phyloP scores from a whole-genome alignment of 2,329 filamentous ascomycete species.

The Xylariaceae sp. region DNA sequence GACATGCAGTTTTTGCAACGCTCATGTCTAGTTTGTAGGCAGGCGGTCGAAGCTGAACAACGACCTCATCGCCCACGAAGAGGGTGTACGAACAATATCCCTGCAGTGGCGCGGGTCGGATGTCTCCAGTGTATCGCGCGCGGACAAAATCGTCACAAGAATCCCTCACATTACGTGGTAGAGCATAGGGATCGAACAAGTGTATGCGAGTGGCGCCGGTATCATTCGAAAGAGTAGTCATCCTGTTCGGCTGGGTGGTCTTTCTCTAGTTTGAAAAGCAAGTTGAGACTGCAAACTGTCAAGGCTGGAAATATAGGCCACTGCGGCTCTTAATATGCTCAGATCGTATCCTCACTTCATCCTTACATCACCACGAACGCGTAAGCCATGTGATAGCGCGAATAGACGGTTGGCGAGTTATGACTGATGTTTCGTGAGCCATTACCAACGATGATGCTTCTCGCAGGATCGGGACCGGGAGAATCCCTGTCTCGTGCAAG shows the following conservation, averaged over 20 bases:
- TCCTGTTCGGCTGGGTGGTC: constrained; percentile 9
- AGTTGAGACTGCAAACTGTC: not conserved
- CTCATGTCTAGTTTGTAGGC: constrained; percentile 37
- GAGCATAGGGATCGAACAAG: constrained; percentile 29
- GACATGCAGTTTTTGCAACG: constrained; percentile 33
- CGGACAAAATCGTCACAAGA: constrained; percentile 32
- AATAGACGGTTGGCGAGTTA: constrained; percentile 11
- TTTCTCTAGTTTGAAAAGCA: not conserved
- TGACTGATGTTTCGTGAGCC: constrained; percentile 8
- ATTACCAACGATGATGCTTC: constrained; percentile 7
- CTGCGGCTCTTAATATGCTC: constrained; percentile 4
- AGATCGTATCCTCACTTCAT: constrained; percentile 2
- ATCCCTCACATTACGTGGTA: constrained; percentile 21
- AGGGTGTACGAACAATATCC: constrained; percentile 51
- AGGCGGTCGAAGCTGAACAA: constrained; percentile 46
- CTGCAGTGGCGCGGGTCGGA: constrained; percentile 35
- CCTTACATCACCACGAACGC: constrained; percentile 1
- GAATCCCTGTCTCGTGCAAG: constrained; percentile 13
- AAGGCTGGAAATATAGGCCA: not conserved
- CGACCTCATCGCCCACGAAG: constrained; percentile 31
- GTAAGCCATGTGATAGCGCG: constrained; percentile 8
- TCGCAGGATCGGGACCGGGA: constrained; percentile 8
- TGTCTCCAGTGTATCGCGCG: constrained; percentile 27
- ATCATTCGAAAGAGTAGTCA: constrained; percentile 21
- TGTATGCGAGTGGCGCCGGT: constrained; percentile 23